phyloP scores from a whole-genome alignment of 1,139 yeast genomes.

The Yamadazyma diddensiae region DNA sequence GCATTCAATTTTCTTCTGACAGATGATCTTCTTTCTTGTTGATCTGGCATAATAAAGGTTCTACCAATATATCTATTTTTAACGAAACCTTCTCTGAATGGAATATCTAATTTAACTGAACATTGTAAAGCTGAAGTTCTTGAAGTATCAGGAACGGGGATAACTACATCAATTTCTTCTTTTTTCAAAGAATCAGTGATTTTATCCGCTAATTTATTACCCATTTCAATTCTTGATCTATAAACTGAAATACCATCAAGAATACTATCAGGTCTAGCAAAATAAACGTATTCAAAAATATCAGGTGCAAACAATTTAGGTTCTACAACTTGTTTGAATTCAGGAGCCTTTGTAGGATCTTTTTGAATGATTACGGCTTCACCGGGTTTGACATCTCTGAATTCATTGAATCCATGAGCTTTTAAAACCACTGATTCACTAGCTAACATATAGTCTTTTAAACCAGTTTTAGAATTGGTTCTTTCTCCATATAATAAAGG shows the following conservation, averaged over 20 bases:
- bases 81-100: constrained; percentile 96
- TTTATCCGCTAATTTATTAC: constrained; percentile 77
- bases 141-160: constrained; percentile 97
- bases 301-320: constrained; percentile 85
- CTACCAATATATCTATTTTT: constrained; percentile 96
- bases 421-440: constrained; percentile 92
- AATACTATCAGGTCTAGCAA: constrained; percentile 96
- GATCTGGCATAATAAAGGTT: constrained; percentile 98
- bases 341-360: constrained; percentile 49
- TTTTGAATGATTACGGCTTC: constrained; percentile 94
- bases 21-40: constrained; percentile 87
- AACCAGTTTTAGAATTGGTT: constrained; percentile 58
- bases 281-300: constrained; percentile 94
- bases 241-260: constrained; percentile 94
- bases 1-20: constrained; percentile 95
- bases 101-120: constrained; percentile 74
- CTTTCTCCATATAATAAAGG: constrained; percentile 88
- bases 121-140: constrained; percentile 93
- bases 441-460: constrained; percentile 90
- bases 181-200: constrained; percentile 40
- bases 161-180: constrained; percentile 79
- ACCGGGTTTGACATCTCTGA: constrained; percentile 87
- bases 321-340: constrained; percentile 84
- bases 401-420: constrained; percentile 83
- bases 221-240: constrained; percentile 92